Percentiles rank a stretch among this genome's conserved stretches.
Conservation (phyloP, 768 basidiomycete species). For the Tricholomella constricta region DNA sequence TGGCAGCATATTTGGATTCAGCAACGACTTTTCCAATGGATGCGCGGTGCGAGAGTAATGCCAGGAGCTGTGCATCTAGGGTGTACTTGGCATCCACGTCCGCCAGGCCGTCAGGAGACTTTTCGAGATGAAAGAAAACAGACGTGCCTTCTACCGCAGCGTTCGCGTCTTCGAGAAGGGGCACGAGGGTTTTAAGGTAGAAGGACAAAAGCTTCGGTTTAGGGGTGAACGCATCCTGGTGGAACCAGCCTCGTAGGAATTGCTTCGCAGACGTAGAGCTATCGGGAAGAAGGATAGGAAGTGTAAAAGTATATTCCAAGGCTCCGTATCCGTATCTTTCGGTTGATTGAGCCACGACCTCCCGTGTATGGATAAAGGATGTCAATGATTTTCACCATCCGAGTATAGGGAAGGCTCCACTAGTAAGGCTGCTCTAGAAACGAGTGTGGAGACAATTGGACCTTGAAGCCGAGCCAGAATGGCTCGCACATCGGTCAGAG, state of each 20-base stretch:
- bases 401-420: constrained; percentile 7
- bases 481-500: constrained; percentile 8
- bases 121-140: constrained; percentile 10
- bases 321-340: constrained; percentile 13
- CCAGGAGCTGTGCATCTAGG: constrained; percentile 10
- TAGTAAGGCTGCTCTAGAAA: constrained; percentile 3
- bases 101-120: not conserved
- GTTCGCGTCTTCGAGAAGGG: constrained; percentile 3
- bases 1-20: constrained; percentile 9
- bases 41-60: constrained; percentile 13
- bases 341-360: not conserved
- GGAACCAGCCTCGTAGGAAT: constrained; percentile 12
- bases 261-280: not conserved
- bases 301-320: constrained; percentile 16
- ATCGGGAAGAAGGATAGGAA: constrained; percentile 10
- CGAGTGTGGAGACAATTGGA: constrained; percentile 13
- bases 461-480: constrained; percentile 15
- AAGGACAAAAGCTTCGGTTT: constrained; percentile 11
- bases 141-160: not conserved
- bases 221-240: constrained; percentile 13
- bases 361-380: constrained; percentile 3
- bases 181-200: constrained; percentile 11
- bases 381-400: not conserved
- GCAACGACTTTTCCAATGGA: constrained; percentile 16
- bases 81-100: constrained; percentile 6